phyloP scores from a whole-genome alignment of 2,329 filamentous ascomycete species.

The Karstenula rhodostoma region DNA sequence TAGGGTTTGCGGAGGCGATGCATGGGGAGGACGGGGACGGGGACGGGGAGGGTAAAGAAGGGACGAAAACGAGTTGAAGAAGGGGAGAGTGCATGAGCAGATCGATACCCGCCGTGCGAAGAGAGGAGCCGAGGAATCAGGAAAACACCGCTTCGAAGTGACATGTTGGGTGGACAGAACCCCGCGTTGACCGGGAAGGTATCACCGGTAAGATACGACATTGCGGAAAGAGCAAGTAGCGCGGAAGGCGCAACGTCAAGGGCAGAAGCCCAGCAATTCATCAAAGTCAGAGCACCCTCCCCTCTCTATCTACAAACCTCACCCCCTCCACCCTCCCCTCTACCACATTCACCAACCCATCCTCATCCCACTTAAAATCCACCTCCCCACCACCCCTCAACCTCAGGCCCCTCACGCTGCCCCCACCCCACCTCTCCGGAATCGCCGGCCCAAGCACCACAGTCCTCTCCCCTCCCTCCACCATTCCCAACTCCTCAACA shows the following conservation, averaged over 20 bases:
- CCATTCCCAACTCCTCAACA: slow-evolving; percentile 43
- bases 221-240: not conserved
- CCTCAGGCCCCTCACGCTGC: slow-evolving; percentile 55
- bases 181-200: not conserved
- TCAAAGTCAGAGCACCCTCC: not conserved
- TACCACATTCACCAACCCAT: slow-evolving; percentile 43
- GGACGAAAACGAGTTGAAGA: not conserved
- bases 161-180: not conserved
- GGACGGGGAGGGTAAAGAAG: not conserved
- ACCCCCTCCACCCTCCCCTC: not conserved
- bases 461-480: slow-evolving; percentile 28
- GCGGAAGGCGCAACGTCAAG: not conserved
- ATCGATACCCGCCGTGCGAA: not conserved
- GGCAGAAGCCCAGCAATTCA: not conserved
- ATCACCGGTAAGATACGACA: too few species aligned
- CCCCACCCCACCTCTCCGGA: slow-evolving; percentile 54
- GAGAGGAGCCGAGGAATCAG: not conserved
- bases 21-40: slow-evolving; percentile 36
- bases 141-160: not conserved
- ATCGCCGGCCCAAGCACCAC: slow-evolving; percentile 60
- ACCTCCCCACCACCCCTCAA: slow-evolving; percentile 56
- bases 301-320: not conserved
- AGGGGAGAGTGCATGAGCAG: not conserved
- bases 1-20: slow-evolving; percentile 71
- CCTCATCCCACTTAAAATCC: slow-evolving; percentile 55